Base-by-base conservation (phyloP, 2,329 filamentous ascomycete species). In the Trichoderma sp. region DNA sequence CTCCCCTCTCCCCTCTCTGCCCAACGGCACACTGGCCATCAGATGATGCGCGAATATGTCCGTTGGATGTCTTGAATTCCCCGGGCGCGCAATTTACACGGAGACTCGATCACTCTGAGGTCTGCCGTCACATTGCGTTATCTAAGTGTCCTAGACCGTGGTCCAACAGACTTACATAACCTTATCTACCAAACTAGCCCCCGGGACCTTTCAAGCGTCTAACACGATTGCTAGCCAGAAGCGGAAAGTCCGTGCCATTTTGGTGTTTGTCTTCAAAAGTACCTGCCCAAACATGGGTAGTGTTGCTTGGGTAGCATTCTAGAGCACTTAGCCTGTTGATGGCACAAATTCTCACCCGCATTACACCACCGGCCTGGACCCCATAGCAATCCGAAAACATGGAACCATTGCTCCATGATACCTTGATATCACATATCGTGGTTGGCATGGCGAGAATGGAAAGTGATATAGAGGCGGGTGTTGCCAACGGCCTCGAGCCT, bases 331-430 rank as follows among this genome's bases (percentile, higher is more conserved):
- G 34, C 12, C 65, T 68, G n/a, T 68, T 47, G 53, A 68, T 68
- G 36, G 65, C 65, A 68, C 43, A 47, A 68, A 32, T 30, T 68
- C 34, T 68, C 53, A 60, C 53, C 24, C 11, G 56, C 24, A 69
- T 69, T 69, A 69, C 56, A 69, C 66, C 66, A 69, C 66, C 66
- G 66, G 26, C 56, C 53, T 58, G 12, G 32, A 57, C 32, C n/a
- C 34, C 32, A 47, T 68, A 11, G 30, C 24, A 32, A 32, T 66
- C 26, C 64, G 51, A 26, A 28, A 21, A 28, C 9, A 39, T 34
- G 47, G 21, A 57, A 39, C 26, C 32, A 18, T 28, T 11, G 24
- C 21, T 15, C 9, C 15, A 57, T 39, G 21, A 21, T 18, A 56
- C 30, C n/a, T 69, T n/a, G 26, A 51, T 24, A 61, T n/a, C 11